Conservation (phyloP, 2,329 filamentous ascomycete genomes). For the Penicillium sp. region DNA sequence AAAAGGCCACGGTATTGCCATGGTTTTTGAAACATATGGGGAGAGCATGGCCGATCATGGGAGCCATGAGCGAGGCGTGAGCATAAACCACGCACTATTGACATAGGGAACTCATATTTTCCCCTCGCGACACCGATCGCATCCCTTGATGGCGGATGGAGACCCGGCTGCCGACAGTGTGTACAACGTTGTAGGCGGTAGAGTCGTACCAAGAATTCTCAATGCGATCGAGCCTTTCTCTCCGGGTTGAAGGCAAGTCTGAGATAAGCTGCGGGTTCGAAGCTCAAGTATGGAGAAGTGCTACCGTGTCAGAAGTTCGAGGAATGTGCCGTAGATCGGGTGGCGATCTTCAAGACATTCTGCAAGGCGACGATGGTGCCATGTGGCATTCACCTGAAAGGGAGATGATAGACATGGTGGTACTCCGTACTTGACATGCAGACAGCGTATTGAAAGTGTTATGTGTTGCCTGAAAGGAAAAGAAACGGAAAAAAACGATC, state of each 20-base stretch:
- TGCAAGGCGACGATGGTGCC: constrained; percentile 27
- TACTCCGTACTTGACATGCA: constrained; percentile 3
- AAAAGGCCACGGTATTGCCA: constrained; percentile 6
- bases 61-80: constrained; percentile 6
- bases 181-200: constrained; percentile 3
- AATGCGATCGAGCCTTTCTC: neutral
- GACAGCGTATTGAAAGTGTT: neutral
- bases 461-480: neutral
- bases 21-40: neutral
- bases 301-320: constrained; percentile 22
- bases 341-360: constrained; percentile 22
- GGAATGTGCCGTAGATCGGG: constrained; percentile 23
- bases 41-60: constrained; percentile 1
- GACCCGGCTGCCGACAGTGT: neutral
- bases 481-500: too few species aligned
- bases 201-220: constrained; percentile 10
- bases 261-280: neutral
- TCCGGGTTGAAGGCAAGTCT: neutral
- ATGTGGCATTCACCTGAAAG: constrained; percentile 21
- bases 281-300: constrained; percentile 25
- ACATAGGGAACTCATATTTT: constrained; percentile 10
- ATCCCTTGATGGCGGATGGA: constrained; percentile 17
- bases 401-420: constrained; percentile 13
- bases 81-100: constrained; percentile 14
- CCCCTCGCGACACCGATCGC: neutral